phyloP scores from a whole-genome alignment of 2,329 filamentous ascomycete species.

The Fonsecaea nubica region DNA sequence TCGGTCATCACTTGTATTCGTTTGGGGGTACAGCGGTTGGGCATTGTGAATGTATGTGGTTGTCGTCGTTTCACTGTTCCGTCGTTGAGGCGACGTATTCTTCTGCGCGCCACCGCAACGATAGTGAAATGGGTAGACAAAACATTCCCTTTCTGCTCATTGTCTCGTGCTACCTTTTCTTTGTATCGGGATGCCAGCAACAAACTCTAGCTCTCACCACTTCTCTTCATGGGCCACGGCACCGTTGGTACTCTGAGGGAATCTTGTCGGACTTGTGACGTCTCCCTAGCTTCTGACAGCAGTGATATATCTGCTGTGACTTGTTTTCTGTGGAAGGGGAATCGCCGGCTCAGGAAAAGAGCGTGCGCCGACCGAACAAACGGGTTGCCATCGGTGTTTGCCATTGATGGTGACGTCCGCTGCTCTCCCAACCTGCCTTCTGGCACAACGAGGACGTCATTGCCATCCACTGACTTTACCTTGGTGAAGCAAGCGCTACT shows the following conservation, averaged over 20 bases:
- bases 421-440: not conserved
- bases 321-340: not conserved
- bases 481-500: not conserved
- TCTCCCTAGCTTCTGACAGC: not conserved
- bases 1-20: not conserved
- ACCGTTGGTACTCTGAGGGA: not conserved
- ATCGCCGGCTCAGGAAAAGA: not conserved
- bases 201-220: not conserved
- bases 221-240: not conserved
- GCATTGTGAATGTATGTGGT: not conserved
- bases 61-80: constrained; percentile 8
- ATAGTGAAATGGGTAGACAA: constrained; percentile 4
- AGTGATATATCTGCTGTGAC: not conserved
- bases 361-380: not conserved
- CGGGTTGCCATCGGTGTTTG: not conserved
- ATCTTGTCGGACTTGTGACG: not conserved
- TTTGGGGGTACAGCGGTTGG: not conserved
- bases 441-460: constrained; percentile 12
- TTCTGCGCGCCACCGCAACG: not conserved
- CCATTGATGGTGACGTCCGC: constrained; percentile 2
- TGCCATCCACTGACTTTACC: not conserved
- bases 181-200: not conserved
- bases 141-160: not conserved
- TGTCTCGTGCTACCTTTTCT: not conserved
- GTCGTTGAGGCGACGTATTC: constrained; percentile 5